Conservation (phyloP, 345 rosid species). For the Ailanthus altissimus region DNA sequence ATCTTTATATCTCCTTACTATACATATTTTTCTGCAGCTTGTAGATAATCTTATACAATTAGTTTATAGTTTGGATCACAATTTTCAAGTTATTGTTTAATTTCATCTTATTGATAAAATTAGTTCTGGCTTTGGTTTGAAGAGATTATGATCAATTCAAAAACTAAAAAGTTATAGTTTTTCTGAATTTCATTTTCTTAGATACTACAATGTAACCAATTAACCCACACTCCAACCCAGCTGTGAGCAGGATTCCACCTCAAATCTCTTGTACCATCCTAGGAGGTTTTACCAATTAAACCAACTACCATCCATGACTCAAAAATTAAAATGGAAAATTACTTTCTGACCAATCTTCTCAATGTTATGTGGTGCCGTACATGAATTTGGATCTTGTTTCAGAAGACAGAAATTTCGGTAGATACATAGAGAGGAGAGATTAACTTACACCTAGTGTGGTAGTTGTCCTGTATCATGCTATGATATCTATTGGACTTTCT, state of each 20-base stretch:
- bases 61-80: neutral
- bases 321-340: neutral
- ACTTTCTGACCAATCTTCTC: neutral
- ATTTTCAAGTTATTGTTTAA: slow-evolving; percentile 1
- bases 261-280: too few relatives aligned
- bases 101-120: slow-evolving; percentile 5
- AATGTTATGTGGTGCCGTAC: neutral
- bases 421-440: neutral
- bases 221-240: too few relatives aligned
- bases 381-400: slow-evolving; percentile 1
- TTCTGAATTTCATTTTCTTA: too few relatives aligned
- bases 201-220: too few relatives aligned
- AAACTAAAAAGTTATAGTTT: neutral
- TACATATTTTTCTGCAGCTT: neutral
- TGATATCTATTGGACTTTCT: neutral
- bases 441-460: neutral
- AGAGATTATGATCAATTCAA: neutral
- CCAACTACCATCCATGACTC: too few relatives aligned
- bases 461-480: neutral
- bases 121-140: neutral
- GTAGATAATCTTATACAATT: neutral
- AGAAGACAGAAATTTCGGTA: too few relatives aligned
- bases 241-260: too few relatives aligned
- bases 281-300: too few relatives aligned
- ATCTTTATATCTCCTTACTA: slow-evolving; percentile 3